phyloP scores from a whole-genome alignment of 495 filamentous ascomycete genomes.

The Halenospora varia region DNA sequence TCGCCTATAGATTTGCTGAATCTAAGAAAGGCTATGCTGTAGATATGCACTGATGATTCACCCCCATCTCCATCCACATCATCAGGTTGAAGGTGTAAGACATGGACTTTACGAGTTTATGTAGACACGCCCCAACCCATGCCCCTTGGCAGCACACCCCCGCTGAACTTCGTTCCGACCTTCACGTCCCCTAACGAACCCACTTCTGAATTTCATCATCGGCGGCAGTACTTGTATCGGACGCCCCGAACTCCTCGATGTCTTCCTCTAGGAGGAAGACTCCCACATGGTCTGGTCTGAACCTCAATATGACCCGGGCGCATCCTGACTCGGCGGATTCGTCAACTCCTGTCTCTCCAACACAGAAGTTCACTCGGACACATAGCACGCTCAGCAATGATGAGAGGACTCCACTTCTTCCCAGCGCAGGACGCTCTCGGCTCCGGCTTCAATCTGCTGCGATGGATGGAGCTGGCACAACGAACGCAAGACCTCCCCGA shows the following conservation, averaged over 20 bases:
- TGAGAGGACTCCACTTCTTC: conserved; percentile 43
- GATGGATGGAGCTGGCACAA: not conserved
- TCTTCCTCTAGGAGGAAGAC: conserved; percentile 1
- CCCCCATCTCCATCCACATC: not conserved
- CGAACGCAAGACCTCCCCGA: conserved; percentile 28
- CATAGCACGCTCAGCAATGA: conserved; percentile 27
- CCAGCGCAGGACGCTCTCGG: conserved; percentile 31
- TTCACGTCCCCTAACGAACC: not conserved
- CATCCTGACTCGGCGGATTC: conserved; percentile 11
- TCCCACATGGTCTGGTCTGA: conserved; percentile 2
- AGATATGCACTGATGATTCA: too few relatives aligned
- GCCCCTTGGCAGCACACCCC: not conserved
- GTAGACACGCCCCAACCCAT: not conserved
- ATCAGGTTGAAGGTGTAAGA: not conserved
- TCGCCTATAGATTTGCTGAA: too few relatives aligned
- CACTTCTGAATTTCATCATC: not conserved
- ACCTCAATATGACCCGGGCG: conserved; percentile 15
- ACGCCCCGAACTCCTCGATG: not conserved
- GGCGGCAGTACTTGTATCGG: not conserved
- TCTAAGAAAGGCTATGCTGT: too few relatives aligned
- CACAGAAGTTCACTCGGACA: conserved; percentile 8
- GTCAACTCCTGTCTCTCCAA: conserved; percentile 14
- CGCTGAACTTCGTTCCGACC: not conserved
- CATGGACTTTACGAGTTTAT: not conserved
- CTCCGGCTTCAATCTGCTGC: conserved; percentile 31